phyloP scores from a whole-genome alignment of 2,329 filamentous ascomycete genomes.

The Fusarium newnesense region DNA sequence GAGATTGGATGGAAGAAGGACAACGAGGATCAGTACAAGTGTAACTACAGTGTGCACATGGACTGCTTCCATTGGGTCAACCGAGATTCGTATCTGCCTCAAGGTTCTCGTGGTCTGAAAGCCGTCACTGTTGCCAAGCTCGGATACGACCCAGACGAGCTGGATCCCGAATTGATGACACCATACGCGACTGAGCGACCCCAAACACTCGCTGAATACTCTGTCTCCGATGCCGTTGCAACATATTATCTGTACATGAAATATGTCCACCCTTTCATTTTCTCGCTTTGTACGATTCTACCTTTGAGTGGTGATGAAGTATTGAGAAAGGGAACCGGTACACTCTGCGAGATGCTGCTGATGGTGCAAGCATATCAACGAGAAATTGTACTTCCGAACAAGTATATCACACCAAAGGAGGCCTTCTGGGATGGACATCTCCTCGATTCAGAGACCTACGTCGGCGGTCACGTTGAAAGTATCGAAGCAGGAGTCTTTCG shows the following conservation, averaged over 20 bases:
- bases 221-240: slow-evolving; percentile 97
- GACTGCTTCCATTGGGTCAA: slow-evolving; percentile 99
- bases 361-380: slow-evolving; percentile 98
- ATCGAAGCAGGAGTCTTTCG: slow-evolving; percentile 98
- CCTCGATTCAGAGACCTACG: slow-evolving; percentile 96
- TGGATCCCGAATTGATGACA: slow-evolving; percentile 98
- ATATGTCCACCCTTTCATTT: slow-evolving; percentile 99
- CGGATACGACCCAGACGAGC: slow-evolving; percentile 96
- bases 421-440: slow-evolving; percentile 97
- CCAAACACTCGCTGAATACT: slow-evolving; percentile 96
- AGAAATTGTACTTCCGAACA: slow-evolving; percentile 93
- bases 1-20: slow-evolving; percentile 98
- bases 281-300: slow-evolving; percentile 96
- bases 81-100: slow-evolving; percentile 95
- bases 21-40: slow-evolving; percentile 95
- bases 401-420: slow-evolving; percentile 90
- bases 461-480: slow-evolving; percentile 98
- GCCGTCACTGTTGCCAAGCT: slow-evolving; percentile 98
- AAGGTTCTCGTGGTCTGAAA: slow-evolving; percentile 96
- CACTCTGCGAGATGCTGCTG: slow-evolving; percentile 98
- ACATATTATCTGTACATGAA: slow-evolving; percentile 99
- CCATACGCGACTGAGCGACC: slow-evolving; percentile 89
- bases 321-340: slow-evolving; percentile 94
- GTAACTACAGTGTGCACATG: slow-evolving; percentile 96
- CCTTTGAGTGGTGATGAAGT: slow-evolving; percentile 93